A percentile compares a stretch with the other conserved stretches of the same genome.
Evolutionary conservation across 768 basidiomycete species (phyloP).

Genomic region (Pholiota molesta): DNA sequence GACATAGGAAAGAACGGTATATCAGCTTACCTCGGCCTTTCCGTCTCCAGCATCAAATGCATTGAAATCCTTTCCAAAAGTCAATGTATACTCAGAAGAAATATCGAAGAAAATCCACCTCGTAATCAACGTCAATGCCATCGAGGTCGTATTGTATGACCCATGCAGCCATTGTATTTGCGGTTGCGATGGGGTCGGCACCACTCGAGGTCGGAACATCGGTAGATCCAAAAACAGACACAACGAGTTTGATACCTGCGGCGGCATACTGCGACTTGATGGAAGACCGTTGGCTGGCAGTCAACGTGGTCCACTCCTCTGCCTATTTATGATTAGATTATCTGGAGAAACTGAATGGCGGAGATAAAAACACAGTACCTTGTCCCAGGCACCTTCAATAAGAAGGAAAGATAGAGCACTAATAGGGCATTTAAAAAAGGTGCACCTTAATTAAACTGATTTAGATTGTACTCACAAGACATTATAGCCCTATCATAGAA

Average conservation of each 20-base stretch:
- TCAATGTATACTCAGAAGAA: constrained; percentile 1
- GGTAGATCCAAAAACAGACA: constrained; percentile 63
- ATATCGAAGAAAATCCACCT: constrained; percentile 32
- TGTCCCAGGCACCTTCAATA: constrained; percentile 57
- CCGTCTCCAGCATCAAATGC: constrained; percentile 57
- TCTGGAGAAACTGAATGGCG: not conserved
- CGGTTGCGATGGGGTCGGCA: constrained; percentile 63
- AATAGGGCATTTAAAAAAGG: constrained; percentile 20
- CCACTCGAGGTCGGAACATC: constrained; percentile 59
- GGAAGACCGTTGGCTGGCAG: constrained; percentile 44
- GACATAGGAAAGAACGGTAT: not conserved
- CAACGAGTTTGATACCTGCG: constrained; percentile 62
- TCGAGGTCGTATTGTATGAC: constrained; percentile 64
- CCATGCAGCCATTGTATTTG: constrained; percentile 66
- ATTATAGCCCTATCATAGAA: constrained; percentile 50
- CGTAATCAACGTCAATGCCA: constrained; percentile 78
- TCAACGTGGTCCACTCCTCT: constrained; percentile 53
- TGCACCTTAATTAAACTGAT: not conserved
- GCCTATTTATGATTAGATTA: constrained; percentile 32
- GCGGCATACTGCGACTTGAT: constrained; percentile 55
- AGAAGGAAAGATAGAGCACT: constrained; percentile 57
- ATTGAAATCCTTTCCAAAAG: constrained; percentile 52
- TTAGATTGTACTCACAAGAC: constrained; percentile 46
- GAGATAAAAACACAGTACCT: constrained; percentile 30
- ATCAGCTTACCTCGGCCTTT: constrained; percentile 47